Conservation (phyloP, 164 flowering plant species). For the Magnolia kwangsiensis region DNA sequence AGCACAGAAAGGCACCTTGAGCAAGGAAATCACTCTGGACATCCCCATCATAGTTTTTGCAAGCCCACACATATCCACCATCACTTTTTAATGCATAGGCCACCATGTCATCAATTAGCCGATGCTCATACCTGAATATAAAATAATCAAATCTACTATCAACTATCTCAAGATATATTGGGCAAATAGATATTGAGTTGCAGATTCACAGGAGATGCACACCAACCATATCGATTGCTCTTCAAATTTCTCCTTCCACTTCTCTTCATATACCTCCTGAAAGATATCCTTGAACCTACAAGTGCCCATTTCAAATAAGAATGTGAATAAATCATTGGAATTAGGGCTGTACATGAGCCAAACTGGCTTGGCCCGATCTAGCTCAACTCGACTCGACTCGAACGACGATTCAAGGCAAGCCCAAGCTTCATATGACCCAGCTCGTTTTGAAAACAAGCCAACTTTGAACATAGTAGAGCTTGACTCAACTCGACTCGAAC, state of each 20-base stretch:
- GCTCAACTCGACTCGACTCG: too few species aligned
- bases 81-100: conserved; percentile 94
- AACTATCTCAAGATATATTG: conserved; percentile 8
- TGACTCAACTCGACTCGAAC: too few species aligned
- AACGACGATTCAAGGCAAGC: too few species aligned
- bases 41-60: conserved; percentile 99
- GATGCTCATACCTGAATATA: conserved; percentile 87
- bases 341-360: too few species aligned
- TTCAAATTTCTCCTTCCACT: conserved; percentile 88
- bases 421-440: too few species aligned
- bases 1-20: conserved; percentile 58
- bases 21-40: conserved; percentile 99
- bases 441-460: too few species aligned
- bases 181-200: background rate
- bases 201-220: background rate
- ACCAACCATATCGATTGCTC: conserved; percentile 80
- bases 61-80: conserved; percentile 99
- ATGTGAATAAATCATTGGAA: background rate
- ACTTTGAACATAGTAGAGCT: too few species aligned
- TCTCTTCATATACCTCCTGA: conserved; percentile 88
- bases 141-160: conserved; percentile 5
- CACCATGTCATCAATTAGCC: conserved; percentile 99
- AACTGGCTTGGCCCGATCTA: too few species aligned
- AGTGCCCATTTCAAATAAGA: conserved; percentile 4
- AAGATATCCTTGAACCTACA: conserved; percentile 96